These are phyloP conservation scores for Rhizopus arrhizus DNA, from an alignment of 371 early-diverging fungal species.

Conservation along the genomic window DNA sequence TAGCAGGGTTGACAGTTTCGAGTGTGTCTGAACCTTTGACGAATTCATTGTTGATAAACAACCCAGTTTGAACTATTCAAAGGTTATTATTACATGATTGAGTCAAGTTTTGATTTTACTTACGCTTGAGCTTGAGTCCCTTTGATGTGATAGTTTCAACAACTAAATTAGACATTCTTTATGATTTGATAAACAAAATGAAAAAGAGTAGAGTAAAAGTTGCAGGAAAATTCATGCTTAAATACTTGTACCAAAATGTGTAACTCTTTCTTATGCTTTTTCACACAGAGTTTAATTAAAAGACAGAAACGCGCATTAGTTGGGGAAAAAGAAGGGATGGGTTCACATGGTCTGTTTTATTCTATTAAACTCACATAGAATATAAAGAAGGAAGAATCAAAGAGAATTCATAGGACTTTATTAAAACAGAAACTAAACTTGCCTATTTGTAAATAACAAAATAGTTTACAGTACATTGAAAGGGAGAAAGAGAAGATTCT, in stretches of 20 bases:
- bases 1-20: constrained; percentile 53
- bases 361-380: too few relatives aligned
- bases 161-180: constrained; percentile 28
- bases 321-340: too few relatives aligned
- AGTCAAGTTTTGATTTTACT: constrained; percentile 8
- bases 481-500: too few relatives aligned
- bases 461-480: too few relatives aligned
- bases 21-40: constrained; percentile 45
- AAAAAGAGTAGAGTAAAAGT: constrained; percentile 2
- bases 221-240: background rate
- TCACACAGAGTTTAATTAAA: too few relatives aligned
- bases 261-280: background rate
- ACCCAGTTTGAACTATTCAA: constrained; percentile 49
- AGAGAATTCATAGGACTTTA: too few relatives aligned
- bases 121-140: constrained; percentile 45
- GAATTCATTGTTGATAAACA: constrained; percentile 60
- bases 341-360: too few relatives aligned
- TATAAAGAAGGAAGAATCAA: too few relatives aligned
- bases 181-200: background rate
- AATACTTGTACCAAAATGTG: background rate
- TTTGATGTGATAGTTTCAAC: constrained; percentile 36
- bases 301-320: too few relatives aligned
- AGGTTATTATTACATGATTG: background rate
- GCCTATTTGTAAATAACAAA: too few relatives aligned
- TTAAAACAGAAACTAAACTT: too few relatives aligned